phyloP scores from a whole-genome alignment of 306 rosid species.

The Cucurbita argyrosperma region DNA sequence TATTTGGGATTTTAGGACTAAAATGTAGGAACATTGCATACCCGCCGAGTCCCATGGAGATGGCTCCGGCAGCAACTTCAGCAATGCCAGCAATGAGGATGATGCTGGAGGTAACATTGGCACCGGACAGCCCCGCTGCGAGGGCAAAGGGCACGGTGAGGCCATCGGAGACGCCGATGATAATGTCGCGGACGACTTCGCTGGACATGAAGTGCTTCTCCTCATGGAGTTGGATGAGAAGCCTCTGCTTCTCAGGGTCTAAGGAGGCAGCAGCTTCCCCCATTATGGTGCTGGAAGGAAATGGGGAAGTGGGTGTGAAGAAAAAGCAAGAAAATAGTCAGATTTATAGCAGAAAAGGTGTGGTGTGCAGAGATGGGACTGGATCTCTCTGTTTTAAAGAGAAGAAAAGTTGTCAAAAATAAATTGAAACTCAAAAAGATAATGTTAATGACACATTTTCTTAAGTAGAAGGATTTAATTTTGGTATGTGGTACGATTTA shows the following conservation, averaged over 20 bases:
- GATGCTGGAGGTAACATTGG: constrained; percentile 27
- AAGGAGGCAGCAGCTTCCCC: constrained; percentile 8
- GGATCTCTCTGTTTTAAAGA: background rate
- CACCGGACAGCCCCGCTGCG: constrained; percentile 35
- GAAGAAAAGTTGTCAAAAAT: background rate
- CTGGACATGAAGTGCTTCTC: constrained; percentile 47
- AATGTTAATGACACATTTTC: background rate
- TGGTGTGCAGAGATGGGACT: background rate
- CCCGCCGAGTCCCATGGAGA: constrained; percentile 70
- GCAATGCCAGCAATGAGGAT: constrained; percentile 37
- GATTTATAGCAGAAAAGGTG: background rate
- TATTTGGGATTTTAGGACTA: background rate
- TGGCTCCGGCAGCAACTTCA: constrained; percentile 42
- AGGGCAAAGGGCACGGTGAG: constrained; percentile 43
- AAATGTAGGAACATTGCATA: background rate
- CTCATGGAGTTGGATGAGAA: constrained; percentile 25
- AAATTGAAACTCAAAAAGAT: background rate
- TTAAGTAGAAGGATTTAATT: too few relatives aligned
- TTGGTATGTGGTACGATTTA: too few relatives aligned
- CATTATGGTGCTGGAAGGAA: background rate
- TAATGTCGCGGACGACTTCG: constrained; percentile 34
- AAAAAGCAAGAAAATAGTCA: background rate
- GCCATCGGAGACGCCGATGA: constrained; percentile 36
- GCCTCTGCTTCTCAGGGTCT: constrained; percentile 28
- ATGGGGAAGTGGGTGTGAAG: background rate